Base-by-base conservation (phyloP, 345 rosid species). In the Linum tenue region DNA sequence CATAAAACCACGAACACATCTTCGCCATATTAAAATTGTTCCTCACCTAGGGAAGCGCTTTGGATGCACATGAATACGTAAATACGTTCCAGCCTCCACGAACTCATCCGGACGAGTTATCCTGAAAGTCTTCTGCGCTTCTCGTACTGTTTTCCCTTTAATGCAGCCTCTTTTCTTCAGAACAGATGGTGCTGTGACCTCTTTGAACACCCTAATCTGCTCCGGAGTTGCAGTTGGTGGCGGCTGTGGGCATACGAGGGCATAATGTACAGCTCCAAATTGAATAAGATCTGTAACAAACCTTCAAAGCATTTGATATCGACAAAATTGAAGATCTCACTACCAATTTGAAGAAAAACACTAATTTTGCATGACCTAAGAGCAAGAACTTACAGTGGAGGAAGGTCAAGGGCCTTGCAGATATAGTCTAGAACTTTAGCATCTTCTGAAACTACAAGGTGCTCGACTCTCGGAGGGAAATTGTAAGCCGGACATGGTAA, bases 281-380 rank as follows among this genome's bases (percentile, higher is more conserved):
- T 75, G 81, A 22, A 92, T 89, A 66, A 92, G 97, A 82, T 92
- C 97, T 86, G 94, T 85, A 83, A 87, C 92, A 87, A 75, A 92
- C 84, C 97, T 89, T 89, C 88, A 87, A 50, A 82, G 73, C 75
- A 84, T 78, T 79, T 77, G 70, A 76, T 10, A 73, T 76, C 59
- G 72, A 65, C 66, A 60, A 68, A 63, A 76, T 80, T 73, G 74
- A 63, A 61, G 57, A 67, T 63, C 3, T 44, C 63, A 62, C 44
- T 53, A 63, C 67, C 48, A 42, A 69, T 44, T 56, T 41, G 31
- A 66, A 39, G 59, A 7, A 67, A 11, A 42, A 4, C n/a, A 9
- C 51, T 44, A 44, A 63, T 3, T 15, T 39, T 5, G 40, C 7
- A 56, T 36, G n/a, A 9, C 17, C 4, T 16, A 53, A 57, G 48